A percentile compares a stretch with the other conserved stretches of the same genome.
These are phyloP conservation scores for Sarocladium strictum DNA, from an alignment of 2,329 filamentous ascomycete species.

Conservation along the genomic window DNA sequence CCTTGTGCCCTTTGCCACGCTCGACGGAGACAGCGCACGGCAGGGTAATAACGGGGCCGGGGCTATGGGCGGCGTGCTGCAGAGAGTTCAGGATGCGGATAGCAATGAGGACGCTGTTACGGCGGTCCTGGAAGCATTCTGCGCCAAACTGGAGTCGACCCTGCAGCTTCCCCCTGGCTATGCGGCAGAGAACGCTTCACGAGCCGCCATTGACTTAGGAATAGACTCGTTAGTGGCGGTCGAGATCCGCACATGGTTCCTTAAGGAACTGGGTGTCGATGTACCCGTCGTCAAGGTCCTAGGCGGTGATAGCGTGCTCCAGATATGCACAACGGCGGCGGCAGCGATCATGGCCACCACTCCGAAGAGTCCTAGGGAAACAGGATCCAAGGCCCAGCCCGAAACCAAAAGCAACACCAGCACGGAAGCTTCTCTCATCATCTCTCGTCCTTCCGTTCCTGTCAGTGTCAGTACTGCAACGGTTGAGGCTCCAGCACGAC, in stretches of 20 bases:
- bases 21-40: background rate
- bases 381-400: background rate
- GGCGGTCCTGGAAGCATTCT: background rate
- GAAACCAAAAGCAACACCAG: background rate
- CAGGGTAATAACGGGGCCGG: background rate
- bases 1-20: background rate
- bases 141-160: background rate
- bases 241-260: slow-evolving; percentile 40
- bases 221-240: slow-evolving; percentile 22
- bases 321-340: background rate
- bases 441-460: background rate
- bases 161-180: background rate
- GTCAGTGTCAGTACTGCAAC: background rate
- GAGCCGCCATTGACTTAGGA: slow-evolving; percentile 17
- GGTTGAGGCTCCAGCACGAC: background rate
- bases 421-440: background rate
- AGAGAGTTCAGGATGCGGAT: background rate
- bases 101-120: background rate
- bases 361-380: background rate
- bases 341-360: background rate
- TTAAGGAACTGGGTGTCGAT: slow-evolving; percentile 35
- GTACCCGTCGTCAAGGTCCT: slow-evolving; percentile 37
- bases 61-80: background rate
- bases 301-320: slow-evolving; percentile 5
- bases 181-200: background rate